Conservation (phyloP, 768 basidiomycete genomes). For the Phaeolepiota aurea region DNA sequence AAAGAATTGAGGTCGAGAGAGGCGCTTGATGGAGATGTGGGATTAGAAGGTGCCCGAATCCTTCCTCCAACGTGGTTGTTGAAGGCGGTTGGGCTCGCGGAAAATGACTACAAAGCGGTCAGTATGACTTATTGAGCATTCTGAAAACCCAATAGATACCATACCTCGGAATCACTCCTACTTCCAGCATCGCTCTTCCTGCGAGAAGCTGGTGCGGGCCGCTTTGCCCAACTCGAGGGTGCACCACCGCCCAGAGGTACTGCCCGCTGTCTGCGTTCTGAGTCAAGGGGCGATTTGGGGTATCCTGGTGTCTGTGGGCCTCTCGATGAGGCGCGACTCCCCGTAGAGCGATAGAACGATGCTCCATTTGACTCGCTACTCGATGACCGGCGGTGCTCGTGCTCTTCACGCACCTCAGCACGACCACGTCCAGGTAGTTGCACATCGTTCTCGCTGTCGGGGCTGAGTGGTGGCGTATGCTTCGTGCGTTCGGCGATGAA, state of each 20-base stretch:
- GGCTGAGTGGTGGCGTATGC: slow-evolving; percentile 32
- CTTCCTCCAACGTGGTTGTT: slow-evolving; percentile 39
- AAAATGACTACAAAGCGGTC: slow-evolving; percentile 19
- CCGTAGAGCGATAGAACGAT: slow-evolving; percentile 22
- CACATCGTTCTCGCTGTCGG: slow-evolving; percentile 23
- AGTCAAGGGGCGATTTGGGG: slow-evolving; percentile 57
- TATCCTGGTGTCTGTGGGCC: slow-evolving; percentile 45
- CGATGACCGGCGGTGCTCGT: slow-evolving; percentile 33
- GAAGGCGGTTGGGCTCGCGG: slow-evolving; percentile 34
- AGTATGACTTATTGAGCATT: slow-evolving; percentile 3
- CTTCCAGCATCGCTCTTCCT: slow-evolving; percentile 72
- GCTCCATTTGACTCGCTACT: slow-evolving; percentile 47
- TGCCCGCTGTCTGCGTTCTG: slow-evolving; percentile 59
- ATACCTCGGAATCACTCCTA: slow-evolving; percentile 71
- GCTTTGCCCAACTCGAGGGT: slow-evolving; percentile 72
- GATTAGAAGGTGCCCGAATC: slow-evolving; percentile 65
- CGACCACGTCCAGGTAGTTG: slow-evolving; percentile 29
- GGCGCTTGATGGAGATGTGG: slow-evolving; percentile 41
- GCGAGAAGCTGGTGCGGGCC: slow-evolving; percentile 58
- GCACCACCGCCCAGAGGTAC: slow-evolving; percentile 50
- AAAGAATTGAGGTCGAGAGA: slow-evolving; percentile 16
- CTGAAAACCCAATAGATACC: too few relatives aligned
- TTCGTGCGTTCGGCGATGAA: slow-evolving; percentile 60
- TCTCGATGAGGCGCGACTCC: slow-evolving; percentile 45
- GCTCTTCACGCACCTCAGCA: slow-evolving; percentile 17